Base-by-base conservation (phyloP, 2,329 filamentous ascomycete species). In the Pleurostoma richardsiae region DNA sequence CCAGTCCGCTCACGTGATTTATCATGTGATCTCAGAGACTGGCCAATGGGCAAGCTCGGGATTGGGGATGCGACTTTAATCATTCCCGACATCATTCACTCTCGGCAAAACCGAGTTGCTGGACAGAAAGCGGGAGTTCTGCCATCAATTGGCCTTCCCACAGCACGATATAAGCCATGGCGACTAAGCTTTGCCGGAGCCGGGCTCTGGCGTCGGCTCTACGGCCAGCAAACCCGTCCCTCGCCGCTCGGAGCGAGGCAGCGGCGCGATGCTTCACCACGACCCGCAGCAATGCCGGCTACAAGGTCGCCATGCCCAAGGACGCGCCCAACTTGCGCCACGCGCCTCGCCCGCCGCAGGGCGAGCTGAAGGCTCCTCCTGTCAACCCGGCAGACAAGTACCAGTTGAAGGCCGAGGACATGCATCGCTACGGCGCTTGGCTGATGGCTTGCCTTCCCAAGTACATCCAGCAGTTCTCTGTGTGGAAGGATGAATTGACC, bases 401-500 rank as follows among this genome's bases (percentile, higher is more conserved):
- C 71, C 78, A 86, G 66, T 85, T 88, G 64, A 94, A 92, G 74
- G 82, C 88, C 57, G 88, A 95, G 56, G 80, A 85, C 64, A 77
- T 97, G 64, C 94, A 99, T 77, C 86, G 84, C 62, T 99, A 99
- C 65, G 94, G 94, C 61, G 84, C 95, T 64, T 99, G 96, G 80
- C 74, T 99, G 62, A 92, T 99, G 82, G 91, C 90, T 57, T 95
- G 89, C 69, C 72, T 99, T 63, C 95, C 94, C 60, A 97, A 96
- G 77, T 96, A 96, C 72, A 82, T 99, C 60, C 95, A 99, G 75
- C 94, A 99, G 73, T 97, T 97, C 75, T 95, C 91, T 10, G 92
- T 99, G 47, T 99, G 94, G 94, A 99, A 99, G 75, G 94, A 99
- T 66, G 94, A 99, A 72, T 83, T 99, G 65, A 90, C 87, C 59